These are phyloP conservation scores for Arxiozyma slooffiae DNA, from an alignment of 1,139 yeast genomes.

Conservation along the genomic window DNA sequence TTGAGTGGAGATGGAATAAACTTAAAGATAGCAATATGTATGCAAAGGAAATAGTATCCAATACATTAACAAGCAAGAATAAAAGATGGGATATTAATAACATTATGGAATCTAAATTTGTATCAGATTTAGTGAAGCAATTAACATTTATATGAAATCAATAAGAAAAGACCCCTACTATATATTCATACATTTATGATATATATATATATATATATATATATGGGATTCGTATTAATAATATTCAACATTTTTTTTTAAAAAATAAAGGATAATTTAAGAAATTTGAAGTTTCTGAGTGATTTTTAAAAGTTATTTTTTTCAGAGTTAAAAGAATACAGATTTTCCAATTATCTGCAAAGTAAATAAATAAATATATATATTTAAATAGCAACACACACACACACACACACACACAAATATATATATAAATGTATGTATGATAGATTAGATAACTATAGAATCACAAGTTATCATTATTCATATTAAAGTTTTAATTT, in stretches of 20 bases:
- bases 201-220: background rate
- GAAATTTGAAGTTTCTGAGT: no score
- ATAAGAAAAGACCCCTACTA: background rate
- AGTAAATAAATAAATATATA: no score
- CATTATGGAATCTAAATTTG: slow-evolving; percentile 33
- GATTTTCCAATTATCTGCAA: background rate
- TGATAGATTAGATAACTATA: background rate
- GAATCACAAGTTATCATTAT: background rate
- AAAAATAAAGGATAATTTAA: no score
- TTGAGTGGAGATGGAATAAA: slow-evolving; percentile 80
- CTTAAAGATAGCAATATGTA: slow-evolving; percentile 31
- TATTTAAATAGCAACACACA: no score
- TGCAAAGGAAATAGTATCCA: slow-evolving; percentile 47
- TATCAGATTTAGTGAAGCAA: slow-evolving; percentile 13
- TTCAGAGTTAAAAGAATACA: background rate
- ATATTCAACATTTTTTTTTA: background rate
- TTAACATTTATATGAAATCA: slow-evolving; percentile 3
- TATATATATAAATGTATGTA: background rate
- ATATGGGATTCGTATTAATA: background rate
- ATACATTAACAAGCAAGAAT: slow-evolving; percentile 45
- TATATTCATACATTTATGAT: background rate
- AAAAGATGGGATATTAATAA: slow-evolving; percentile 37
- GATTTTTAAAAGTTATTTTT: background rate
- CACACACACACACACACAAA: no score
- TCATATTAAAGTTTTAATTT: background rate